Evolutionary conservation across 352 stramenopile species (phyloP), one percentile per base, ranked within the genome.

Genomic region (Phytophthora ramorum): DNA sequence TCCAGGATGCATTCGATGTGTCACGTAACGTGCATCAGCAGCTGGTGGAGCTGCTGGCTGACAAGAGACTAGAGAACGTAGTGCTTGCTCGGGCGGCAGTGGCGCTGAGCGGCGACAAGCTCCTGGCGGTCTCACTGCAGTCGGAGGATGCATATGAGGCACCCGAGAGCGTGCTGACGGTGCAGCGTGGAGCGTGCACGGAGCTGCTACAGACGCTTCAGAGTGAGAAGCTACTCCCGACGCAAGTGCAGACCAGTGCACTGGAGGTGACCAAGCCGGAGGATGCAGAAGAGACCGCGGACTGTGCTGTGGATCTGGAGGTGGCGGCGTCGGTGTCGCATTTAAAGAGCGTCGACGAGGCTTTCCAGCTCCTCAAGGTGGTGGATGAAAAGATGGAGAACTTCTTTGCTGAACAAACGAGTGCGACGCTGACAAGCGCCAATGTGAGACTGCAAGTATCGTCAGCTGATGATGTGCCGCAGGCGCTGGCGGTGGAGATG

Each of bases 311-410:
- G 19, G 16, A 7, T 4, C 20, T 83, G 37, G 64, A 83, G 4
- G 28, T 83, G 46, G 32, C 51, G 17, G 75, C 63, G 26, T 4
- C 63, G 19, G 34, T 34, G 0, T 37, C 47, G 1, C 59, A 17
- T 24, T 8, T 69, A 13, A 38, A 17, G 44, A 10, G 43, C 14
- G 60, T 75, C 3, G 41, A 12, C 12, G 69, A 78, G 1, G 65
- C 49, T 5, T 69, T 85, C 38, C 54, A 79, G 47, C 61, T 89
- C 19, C 64, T 87, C 13, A 76, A 83, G 54, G 57, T 43, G 5
- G 56, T 86, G 48, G 78, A 87, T 24, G 51, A 74, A n/a, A 82
- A 69, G 40, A 55, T 87, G 43, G 69, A 73, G 32, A 65, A 26
- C 7, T 76, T 81, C 45, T 79, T 85, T 41, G 58, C 38, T 58